Evolutionary conservation across 1,139 yeast genomes (phyloP).

Genomic region (Geotrichum carabidarum): DNA sequence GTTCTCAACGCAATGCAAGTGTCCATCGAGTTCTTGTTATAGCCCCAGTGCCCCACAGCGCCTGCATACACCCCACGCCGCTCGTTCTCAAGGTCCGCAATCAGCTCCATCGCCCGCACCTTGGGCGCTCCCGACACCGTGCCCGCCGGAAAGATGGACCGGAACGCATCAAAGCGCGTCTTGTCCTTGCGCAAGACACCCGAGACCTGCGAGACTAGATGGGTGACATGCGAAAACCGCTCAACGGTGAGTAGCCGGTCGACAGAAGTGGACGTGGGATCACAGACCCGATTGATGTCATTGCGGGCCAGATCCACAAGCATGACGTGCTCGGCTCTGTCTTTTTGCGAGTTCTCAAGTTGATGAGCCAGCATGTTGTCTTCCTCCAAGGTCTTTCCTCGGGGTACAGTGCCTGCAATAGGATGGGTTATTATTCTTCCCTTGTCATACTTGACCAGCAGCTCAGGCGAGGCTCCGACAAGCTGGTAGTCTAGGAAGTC

Average conservation of each 20-base stretch:
- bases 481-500: conserved; percentile 89
- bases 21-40: conserved; percentile 88
- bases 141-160: conserved; percentile 98
- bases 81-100: conserved; percentile 82
- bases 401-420: conserved; percentile 89
- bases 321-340: conserved; percentile 97
- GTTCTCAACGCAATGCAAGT: conserved; percentile 96
- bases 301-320: conserved; percentile 94
- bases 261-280: conserved; percentile 75
- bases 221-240: conserved; percentile 96
- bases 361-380: conserved; percentile 77
- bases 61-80: conserved; percentile 97
- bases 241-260: conserved; percentile 86
- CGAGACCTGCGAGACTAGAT: conserved; percentile 88
- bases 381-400: conserved; percentile 87
- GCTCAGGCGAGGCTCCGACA: conserved; percentile 95
- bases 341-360: conserved; percentile 75
- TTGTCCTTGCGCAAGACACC: conserved; percentile 80
- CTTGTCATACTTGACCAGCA: conserved; percentile 77
- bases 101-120: conserved; percentile 91
- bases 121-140: conserved; percentile 98
- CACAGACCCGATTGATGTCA: conserved; percentile 91
- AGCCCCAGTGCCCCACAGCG: conserved; percentile 98
- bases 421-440: conserved; percentile 88
- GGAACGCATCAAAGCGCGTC: conserved; percentile 90